Evolutionary conservation across 768 basidiomycete species (phyloP), one percentile per base, ranked within the genome.

Genomic region (Thelephora ganbajun): DNA sequence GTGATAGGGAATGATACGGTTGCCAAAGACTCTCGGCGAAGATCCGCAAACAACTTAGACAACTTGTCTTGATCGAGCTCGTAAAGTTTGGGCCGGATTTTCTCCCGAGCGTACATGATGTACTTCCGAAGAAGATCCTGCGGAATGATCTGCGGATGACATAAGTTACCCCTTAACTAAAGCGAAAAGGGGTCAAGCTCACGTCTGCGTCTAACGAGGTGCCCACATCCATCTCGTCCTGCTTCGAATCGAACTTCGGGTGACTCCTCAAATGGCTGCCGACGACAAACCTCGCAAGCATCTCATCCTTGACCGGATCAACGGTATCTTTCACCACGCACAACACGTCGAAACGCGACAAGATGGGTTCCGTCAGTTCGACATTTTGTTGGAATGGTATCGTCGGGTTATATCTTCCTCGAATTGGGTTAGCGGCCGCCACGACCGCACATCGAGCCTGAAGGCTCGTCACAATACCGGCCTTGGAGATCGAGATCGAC

Each of bases 1-100:
- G 96, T 99, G 61, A 99, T 96, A 2, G 96, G 96, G 66, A 89
- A 96, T 18, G 94, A 97, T n/a, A 94, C 94, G 1, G 96, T 99
- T 16, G 91, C 91, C 56, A 91, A 71, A 4, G 94, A 98, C 61
- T 99, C 96, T 52, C 92, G 83, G 33, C 96, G 83, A 26, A 99
- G 73, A 62, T 99, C 96, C 18, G 89, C 83, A 62, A 96, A 99
- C 37, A 99, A 76, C n/a, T 81, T 74, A 5, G 92, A 72, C 19
- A 98, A 75, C 66, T 98, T 98, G 59, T 97, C 91, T 59, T 91
- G 87, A 63, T 99, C 96, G 55, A 98, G 72, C 56, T 97, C 88
- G 58, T 88, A 88, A 46, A 99, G 71, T 65, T 97, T 94, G 1
- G 96, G 96, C 54, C 76, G 73, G 52, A 97, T 80, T 60, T 81